These are phyloP conservation scores for Helicocarpus griseus DNA, from an alignment of 2,329 filamentous ascomycete genomes.

Conservation along the genomic window DNA sequence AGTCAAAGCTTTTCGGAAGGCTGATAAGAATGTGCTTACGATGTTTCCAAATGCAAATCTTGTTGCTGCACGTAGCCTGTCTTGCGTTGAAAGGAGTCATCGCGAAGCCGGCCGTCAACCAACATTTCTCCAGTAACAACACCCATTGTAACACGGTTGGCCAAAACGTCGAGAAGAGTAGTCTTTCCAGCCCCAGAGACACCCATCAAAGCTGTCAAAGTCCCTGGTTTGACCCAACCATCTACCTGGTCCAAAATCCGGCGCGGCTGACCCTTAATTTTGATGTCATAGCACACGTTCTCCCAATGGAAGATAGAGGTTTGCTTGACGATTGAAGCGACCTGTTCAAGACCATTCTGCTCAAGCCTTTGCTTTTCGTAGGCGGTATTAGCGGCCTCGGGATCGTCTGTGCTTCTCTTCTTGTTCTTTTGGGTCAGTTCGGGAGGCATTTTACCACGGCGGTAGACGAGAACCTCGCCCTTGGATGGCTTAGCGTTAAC, in stretches of 20 bases:
- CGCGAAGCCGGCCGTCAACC: conserved; percentile 64
- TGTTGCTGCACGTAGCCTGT: conserved; percentile 59
- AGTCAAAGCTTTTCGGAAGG: too few relatives aligned
- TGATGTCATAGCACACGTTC: conserved; percentile 72
- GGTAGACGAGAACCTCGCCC: conserved; percentile 67
- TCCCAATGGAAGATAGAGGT: conserved; percentile 74
- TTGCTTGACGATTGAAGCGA: conserved; percentile 11
- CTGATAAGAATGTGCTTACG: too few relatives aligned
- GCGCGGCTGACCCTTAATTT: conserved; percentile 65
- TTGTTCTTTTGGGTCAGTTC: conserved; percentile 6
- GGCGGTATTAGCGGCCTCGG: conserved; percentile 2
- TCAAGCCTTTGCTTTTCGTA: conserved; percentile 18
- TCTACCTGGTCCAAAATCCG: conserved; percentile 77
- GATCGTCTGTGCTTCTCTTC: conserved; percentile 8
- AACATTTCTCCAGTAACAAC: conserved; percentile 80
- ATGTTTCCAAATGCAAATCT: conserved; percentile 80
- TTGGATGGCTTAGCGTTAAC: conserved; percentile 58
- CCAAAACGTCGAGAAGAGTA: conserved; percentile 76
- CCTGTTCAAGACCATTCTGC: conserved; percentile 23
- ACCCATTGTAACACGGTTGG: conserved; percentile 78
- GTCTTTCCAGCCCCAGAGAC: conserved; percentile 92
- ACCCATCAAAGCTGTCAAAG: conserved; percentile 79
- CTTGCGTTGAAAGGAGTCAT: conserved; percentile 69
- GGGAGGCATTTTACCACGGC: conserved; percentile 46
- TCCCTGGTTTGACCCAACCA: conserved; percentile 90